Conservation (phyloP, 768 basidiomycete species). For the Trametes maxima region DNA sequence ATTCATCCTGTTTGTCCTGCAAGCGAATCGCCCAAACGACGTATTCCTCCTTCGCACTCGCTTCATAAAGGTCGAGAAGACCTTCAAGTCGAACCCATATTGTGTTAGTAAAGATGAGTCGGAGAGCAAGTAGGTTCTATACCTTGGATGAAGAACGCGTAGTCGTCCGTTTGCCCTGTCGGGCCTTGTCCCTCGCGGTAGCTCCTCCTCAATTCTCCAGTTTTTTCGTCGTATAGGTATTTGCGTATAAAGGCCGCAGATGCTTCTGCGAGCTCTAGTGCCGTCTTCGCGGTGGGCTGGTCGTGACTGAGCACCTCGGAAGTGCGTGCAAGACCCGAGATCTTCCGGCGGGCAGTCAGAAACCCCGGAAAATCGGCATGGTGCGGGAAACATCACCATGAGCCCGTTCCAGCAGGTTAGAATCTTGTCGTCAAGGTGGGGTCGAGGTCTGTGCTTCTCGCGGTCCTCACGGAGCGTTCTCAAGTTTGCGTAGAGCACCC, state of each 20-base stretch:
- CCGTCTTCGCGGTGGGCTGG: background rate
- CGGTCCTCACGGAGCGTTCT: slow-evolving; percentile 33
- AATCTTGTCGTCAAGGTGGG: slow-evolving; percentile 47
- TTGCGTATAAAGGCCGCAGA: slow-evolving; percentile 24
- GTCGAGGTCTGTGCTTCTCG: slow-evolving; percentile 39
- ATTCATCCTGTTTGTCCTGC: slow-evolving; percentile 41
- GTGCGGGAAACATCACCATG: slow-evolving; percentile 32
- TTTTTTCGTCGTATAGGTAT: slow-evolving; percentile 24
- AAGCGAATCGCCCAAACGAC: slow-evolving; percentile 37
- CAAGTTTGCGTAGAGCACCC: slow-evolving; percentile 25
- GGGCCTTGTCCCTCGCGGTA: slow-evolving; percentile 42
- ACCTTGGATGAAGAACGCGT: slow-evolving; percentile 40
- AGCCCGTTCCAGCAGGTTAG: slow-evolving; percentile 45
- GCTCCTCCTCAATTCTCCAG: slow-evolving; percentile 33
- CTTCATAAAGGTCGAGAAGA: slow-evolving; percentile 42
- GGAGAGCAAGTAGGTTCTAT: background rate
- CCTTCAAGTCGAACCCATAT: slow-evolving; percentile 7
- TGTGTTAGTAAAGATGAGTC: background rate
- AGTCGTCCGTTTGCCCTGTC: slow-evolving; percentile 43
- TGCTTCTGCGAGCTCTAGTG: slow-evolving; percentile 21
- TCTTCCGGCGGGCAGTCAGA: slow-evolving; percentile 11
- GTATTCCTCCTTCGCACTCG: slow-evolving; percentile 38
- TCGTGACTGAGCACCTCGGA: slow-evolving; percentile 18
- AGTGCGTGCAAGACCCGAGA: slow-evolving; percentile 28
- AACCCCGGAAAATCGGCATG: background rate